Evolutionary conservation across 805 yeast genomes (phyloP).

Genomic region (Cyberlindnera misumaiensis): DNA sequence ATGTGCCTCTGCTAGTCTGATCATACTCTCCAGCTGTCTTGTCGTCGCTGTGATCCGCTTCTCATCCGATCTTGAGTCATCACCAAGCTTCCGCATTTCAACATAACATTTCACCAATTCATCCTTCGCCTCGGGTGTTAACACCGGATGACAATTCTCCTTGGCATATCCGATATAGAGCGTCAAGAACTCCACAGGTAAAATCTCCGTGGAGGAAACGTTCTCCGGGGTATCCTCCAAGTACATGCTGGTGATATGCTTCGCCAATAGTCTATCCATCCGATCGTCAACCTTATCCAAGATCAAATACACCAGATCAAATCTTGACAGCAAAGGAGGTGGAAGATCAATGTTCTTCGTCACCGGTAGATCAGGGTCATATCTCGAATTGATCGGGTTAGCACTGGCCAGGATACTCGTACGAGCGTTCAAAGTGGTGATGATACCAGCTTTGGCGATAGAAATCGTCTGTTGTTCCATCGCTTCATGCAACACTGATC

Average conservation of each 20-base stretch:
- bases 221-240: slow-evolving; percentile 78
- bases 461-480: slow-evolving; percentile 99
- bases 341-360: slow-evolving; percentile 94
- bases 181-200: slow-evolving; percentile 85
- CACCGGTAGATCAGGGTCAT: slow-evolving; percentile 91
- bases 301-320: slow-evolving; percentile 88
- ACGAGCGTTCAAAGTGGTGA: slow-evolving; percentile 93
- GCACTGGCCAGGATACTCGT: slow-evolving; percentile 95
- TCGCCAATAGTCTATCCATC: slow-evolving; percentile 79
- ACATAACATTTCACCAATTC: slow-evolving; percentile 86
- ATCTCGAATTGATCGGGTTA: slow-evolving; percentile 92
- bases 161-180: slow-evolving; percentile 92
- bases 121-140: slow-evolving; percentile 73
- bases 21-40: slow-evolving; percentile 93
- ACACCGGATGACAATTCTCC: slow-evolving; percentile 70
- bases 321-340: slow-evolving; percentile 91
- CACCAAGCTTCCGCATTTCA: slow-evolving; percentile 90
- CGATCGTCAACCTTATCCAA: slow-evolving; percentile 88
- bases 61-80: slow-evolving; percentile 79
- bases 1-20: slow-evolving; percentile 90
- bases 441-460: slow-evolving; percentile 97
- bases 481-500: slow-evolving; percentile 95
- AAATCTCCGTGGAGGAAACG: slow-evolving; percentile 57
- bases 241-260: slow-evolving; percentile 87
- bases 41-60: slow-evolving; percentile 96